These are phyloP conservation scores for Pseudogymnoascus sp. DNA, from an alignment of 2,329 filamentous ascomycete species.

Conservation along the genomic window DNA sequence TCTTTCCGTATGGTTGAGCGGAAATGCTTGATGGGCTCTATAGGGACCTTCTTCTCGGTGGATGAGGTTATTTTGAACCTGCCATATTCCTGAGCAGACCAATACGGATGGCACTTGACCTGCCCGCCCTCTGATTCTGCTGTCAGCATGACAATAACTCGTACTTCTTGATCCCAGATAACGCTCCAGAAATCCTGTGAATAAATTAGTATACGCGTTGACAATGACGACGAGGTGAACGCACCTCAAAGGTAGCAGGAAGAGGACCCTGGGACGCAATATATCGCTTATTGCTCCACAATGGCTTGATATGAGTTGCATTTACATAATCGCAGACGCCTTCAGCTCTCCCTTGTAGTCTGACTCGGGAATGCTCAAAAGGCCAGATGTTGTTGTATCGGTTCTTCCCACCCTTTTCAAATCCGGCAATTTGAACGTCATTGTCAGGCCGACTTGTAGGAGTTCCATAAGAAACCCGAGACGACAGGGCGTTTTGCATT, in stretches of 20 bases:
- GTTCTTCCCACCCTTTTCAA: constrained; percentile 93
- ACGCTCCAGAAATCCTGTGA: constrained; percentile 93
- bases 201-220: constrained; percentile 11
- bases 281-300: constrained; percentile 80
- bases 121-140: constrained; percentile 90
- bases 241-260: constrained; percentile 81
- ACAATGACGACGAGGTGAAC: constrained; percentile 22
- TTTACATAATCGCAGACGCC: constrained; percentile 91
- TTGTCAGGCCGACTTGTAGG: constrained; percentile 23
- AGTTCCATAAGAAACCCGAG: constrained; percentile 48
- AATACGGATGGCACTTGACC: constrained; percentile 91
- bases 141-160: constrained; percentile 93
- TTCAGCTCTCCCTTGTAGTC: constrained; percentile 56
- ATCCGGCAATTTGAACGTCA: constrained; percentile 70
- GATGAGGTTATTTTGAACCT: constrained; percentile 65
- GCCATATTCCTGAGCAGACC: constrained; percentile 73
- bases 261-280: constrained; percentile 93
- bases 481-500: constrained; percentile 76
- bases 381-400: constrained; percentile 97
- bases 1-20: constrained; percentile 30
- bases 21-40: constrained; percentile 51
- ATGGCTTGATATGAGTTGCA: constrained; percentile 75
- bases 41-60: constrained; percentile 72
- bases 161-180: constrained; percentile 92
- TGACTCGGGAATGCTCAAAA: constrained; percentile 88